Base-by-base conservation (phyloP, 164 flowering plant genomes). In the Nelumbo lutea region DNA sequence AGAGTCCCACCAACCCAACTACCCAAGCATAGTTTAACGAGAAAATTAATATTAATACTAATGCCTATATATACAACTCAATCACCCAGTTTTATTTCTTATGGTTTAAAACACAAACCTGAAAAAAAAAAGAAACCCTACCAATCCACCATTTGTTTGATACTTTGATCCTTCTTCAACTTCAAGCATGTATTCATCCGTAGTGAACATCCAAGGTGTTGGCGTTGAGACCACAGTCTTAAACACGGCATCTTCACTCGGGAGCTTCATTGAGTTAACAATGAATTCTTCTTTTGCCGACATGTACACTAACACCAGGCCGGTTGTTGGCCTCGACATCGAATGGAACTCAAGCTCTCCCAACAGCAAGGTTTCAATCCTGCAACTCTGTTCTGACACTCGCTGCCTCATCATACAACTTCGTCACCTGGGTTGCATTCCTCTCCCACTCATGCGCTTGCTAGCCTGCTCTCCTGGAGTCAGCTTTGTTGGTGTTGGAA, bases 401-500 rank as follows among this genome's bases (percentile, higher is more conserved):
- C 43, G 51, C 2, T 38, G 59, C 38, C 59, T 65, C 5, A 41
- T 65, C 9, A 65, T 51, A 27, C 68, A 65, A 38, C 68, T 52
- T 5, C 44, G 13, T 50, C 42, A 65, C 38, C 15, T 65, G 1
- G 38, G 47, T 15, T 46, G 27, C 15, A 46, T 63, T 7, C 66
- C 66, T 5, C 46, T 8, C 15, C 47, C 66, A 0, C 59, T 65
- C 3, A 3, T 9, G 7, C 51, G 41, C 44, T 65, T 65, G 3
- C 43, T 65, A 7, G 42, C 56, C 9, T 14, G 6, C 27, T 27
- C 27, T 38, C 0, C 52, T 4, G 66, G 27, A 27, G 13, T 15
- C 27, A 13, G 3, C 9, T 46, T 63, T 42, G 38, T 65, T 2
- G 68, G 68, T 13, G 15, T 65, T 51, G 68, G 68, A 10, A 65